Conservation (phyloP, 2,329 filamentous ascomycete species). For the Ophiostoma sp. region DNA sequence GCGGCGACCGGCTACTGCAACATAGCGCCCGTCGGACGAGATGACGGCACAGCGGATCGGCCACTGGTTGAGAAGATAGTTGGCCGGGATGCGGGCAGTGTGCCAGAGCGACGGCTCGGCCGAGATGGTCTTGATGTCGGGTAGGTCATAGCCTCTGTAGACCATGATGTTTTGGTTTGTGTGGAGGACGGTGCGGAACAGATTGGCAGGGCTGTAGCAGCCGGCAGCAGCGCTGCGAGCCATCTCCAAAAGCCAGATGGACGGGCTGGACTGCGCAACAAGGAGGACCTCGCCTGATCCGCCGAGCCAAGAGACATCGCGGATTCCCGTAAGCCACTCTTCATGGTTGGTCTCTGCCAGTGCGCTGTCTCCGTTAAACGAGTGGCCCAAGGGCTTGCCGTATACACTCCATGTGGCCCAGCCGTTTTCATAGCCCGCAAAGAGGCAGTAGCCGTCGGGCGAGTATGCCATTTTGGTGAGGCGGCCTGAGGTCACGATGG, state of each 20-base stretch:
- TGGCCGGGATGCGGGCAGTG: conserved; percentile 75
- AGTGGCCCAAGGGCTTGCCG: conserved; percentile 80
- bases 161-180: conserved; percentile 85
- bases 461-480: conserved; percentile 79
- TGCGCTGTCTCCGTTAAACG: conserved; percentile 65
- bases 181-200: conserved; percentile 82
- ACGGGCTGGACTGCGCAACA: conserved; percentile 63
- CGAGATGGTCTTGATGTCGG: conserved; percentile 85
- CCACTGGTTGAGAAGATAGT: conserved; percentile 88
- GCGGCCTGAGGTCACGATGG: conserved; percentile 60
- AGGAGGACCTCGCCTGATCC: conserved; percentile 82
- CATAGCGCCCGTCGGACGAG: conserved; percentile 86
- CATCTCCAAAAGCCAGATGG: conserved; percentile 84
- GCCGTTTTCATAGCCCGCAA: conserved; percentile 84
- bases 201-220: conserved; percentile 85
- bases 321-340: conserved; percentile 75
- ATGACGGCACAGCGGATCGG: conserved; percentile 82
- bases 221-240: conserved; percentile 88
- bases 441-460: conserved; percentile 91
- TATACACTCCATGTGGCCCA: conserved; percentile 99
- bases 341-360: conserved; percentile 66
- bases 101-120: conserved; percentile 95
- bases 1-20: conserved; percentile 89
- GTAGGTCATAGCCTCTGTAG: conserved; percentile 87
- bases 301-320: conserved; percentile 77